phyloP scores from a whole-genome alignment of 257 asterid species.

The Lycium barbarum region DNA sequence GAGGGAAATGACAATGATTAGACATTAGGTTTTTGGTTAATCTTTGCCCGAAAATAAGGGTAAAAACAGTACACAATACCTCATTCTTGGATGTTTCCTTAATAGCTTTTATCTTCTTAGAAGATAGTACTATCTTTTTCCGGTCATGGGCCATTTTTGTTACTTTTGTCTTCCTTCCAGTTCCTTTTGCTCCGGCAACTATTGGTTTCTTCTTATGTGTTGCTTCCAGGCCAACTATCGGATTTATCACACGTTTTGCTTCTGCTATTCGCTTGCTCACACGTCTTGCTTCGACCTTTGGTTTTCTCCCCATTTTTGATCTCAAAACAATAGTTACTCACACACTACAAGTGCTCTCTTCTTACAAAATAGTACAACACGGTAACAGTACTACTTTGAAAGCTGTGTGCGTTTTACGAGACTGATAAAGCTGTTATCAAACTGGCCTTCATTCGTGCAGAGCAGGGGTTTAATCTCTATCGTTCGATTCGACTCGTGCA shows the following conservation, averaged over 20 bases:
- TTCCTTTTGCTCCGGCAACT: not conserved
- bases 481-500: not conserved
- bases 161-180: not conserved
- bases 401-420: not conserved
- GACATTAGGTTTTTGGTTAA: too few species aligned
- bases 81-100: not conserved
- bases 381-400: not conserved
- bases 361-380: not conserved
- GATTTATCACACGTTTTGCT: not conserved
- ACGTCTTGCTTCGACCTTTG: not conserved
- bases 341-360: not conserved
- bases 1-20: not conserved
- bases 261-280: not conserved
- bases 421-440: slow-evolving; percentile 14
- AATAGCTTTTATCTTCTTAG: not conserved
- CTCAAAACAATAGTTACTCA: not conserved
- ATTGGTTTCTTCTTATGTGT: not conserved
- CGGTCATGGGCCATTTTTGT: not conserved
- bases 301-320: not conserved
- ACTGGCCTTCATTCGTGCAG: not conserved
- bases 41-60: not conserved
- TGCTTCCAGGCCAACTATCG: not conserved
- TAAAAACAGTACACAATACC: not conserved
- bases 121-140: not conserved
- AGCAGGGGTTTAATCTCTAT: not conserved